phyloP scores from a whole-genome alignment of 2,329 filamentous ascomycete genomes.

The Leptoxyphium fumago region DNA sequence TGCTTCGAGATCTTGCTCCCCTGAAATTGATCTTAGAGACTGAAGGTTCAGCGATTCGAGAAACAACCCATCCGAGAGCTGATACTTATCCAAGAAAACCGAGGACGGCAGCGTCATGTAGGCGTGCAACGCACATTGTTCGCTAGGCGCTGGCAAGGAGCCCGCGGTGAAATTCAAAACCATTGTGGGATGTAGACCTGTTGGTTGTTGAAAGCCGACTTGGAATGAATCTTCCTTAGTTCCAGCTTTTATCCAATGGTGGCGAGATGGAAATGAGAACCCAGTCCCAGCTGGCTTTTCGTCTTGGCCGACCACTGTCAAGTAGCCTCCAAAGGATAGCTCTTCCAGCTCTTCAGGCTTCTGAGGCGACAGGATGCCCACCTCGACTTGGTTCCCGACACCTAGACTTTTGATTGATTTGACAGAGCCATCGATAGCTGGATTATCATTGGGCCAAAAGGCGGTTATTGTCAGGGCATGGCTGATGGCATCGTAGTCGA shows the following conservation, averaged over 20 bases:
- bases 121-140: constrained; percentile 58
- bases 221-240: constrained; percentile 27
- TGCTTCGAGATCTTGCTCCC: constrained; percentile 78
- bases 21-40: constrained; percentile 50
- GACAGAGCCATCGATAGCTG: neutral
- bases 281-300: constrained; percentile 54
- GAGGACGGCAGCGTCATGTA: constrained; percentile 70
- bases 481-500: constrained; percentile 60
- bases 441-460: constrained; percentile 35
- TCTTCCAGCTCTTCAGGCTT: constrained; percentile 54
- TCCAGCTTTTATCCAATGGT: constrained; percentile 40
- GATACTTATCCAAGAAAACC: constrained; percentile 79
- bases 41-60: constrained; percentile 65
- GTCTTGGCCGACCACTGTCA: constrained; percentile 66
- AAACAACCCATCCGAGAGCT: constrained; percentile 63
- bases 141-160: constrained; percentile 31
- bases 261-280: constrained; percentile 72
- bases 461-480: constrained; percentile 50
- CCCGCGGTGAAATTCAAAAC: constrained; percentile 47
- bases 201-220: constrained; percentile 51
- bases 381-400: constrained; percentile 48
- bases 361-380: constrained; percentile 62
- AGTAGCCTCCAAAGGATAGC: constrained; percentile 60
- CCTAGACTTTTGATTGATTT: constrained; percentile 9
- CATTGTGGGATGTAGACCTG: constrained; percentile 72